A percentile compares a stretch with the other conserved stretches of the same genome.
phyloP scores from a whole-genome alignment of 768 basidiomycete genomes.

The Trametes meyenii region DNA sequence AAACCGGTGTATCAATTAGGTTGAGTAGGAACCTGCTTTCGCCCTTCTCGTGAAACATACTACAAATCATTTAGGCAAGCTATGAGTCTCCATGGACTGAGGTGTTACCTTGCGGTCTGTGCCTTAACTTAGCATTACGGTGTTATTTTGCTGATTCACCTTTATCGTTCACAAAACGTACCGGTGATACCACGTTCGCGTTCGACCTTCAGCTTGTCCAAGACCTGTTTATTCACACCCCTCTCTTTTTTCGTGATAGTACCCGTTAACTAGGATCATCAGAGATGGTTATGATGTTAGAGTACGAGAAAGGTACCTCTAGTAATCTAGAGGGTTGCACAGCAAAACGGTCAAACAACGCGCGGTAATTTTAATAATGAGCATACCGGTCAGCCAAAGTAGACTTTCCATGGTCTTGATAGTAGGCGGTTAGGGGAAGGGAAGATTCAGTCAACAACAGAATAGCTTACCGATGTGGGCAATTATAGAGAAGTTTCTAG shows the following conservation, averaged over 20 bases:
- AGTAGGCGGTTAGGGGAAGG: background rate
- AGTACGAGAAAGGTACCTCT: slow-evolving; percentile 53
- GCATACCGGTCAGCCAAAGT: slow-evolving; percentile 85
- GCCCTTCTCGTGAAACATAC: slow-evolving; percentile 75
- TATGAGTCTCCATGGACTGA: slow-evolving; percentile 9
- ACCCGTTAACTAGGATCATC: slow-evolving; percentile 71
- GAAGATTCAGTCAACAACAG: background rate
- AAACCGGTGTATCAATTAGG: slow-evolving; percentile 89
- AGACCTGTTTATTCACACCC: slow-evolving; percentile 79
- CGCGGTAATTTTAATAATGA: background rate
- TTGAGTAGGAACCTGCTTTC: slow-evolving; percentile 77
- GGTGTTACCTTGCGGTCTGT: slow-evolving; percentile 79
- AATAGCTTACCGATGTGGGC: slow-evolving; percentile 79
- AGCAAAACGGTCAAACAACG: slow-evolving; percentile 7
- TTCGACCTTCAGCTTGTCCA: slow-evolving; percentile 96
- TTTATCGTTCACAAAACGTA: slow-evolving; percentile 28
- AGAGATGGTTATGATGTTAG: background rate
- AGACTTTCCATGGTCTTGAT: slow-evolving; percentile 89
- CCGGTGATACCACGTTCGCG: slow-evolving; percentile 96
- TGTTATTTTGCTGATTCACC: background rate
- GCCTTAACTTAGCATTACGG: slow-evolving; percentile 74
- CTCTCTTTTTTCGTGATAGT: slow-evolving; percentile 72
- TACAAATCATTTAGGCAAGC: slow-evolving; percentile 30
- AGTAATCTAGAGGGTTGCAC: slow-evolving; percentile 51
- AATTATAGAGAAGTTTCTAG: slow-evolving; percentile 92